A percentile compares a stretch with the other conserved stretches of the same genome.
These are phyloP conservation scores for Fusarium sororula DNA, from an alignment of 2,329 filamentous ascomycete species.

Conservation along the genomic window DNA sequence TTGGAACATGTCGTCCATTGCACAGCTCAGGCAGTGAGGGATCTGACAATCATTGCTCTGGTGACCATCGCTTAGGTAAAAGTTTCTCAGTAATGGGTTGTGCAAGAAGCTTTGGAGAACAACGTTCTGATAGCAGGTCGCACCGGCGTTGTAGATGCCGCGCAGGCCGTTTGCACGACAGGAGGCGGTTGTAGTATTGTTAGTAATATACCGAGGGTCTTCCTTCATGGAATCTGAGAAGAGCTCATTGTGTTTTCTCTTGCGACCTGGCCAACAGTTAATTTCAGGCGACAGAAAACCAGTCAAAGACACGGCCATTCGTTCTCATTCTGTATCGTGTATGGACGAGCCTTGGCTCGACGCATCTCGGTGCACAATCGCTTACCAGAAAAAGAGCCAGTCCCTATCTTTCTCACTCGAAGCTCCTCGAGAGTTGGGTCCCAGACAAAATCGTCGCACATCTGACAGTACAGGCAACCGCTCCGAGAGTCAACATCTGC, in stretches of 20 bases:
- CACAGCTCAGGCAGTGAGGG: constrained; percentile 72
- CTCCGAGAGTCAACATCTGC: constrained; percentile 80
- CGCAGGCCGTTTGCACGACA: constrained; percentile 89
- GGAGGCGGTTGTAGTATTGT: constrained; percentile 80
- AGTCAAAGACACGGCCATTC: neutral
- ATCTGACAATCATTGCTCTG: constrained; percentile 76
- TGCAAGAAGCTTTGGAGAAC: constrained; percentile 93
- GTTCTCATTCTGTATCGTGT: neutral
- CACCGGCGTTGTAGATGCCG: constrained; percentile 97
- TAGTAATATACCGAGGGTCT: constrained; percentile 78
- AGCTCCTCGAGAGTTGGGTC: constrained; percentile 83
- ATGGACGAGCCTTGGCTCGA: neutral
- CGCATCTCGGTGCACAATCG: neutral
- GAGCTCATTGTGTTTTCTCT: constrained; percentile 79
- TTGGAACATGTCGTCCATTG: constrained; percentile 78
- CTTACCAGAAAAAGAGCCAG: constrained; percentile 71
- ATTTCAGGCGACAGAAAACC: neutral
- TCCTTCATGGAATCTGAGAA: constrained; percentile 72
- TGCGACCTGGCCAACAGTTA: constrained; percentile 61
- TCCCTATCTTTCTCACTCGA: constrained; percentile 74
- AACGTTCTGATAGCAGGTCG: constrained; percentile 98
- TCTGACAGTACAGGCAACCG: constrained; percentile 80
- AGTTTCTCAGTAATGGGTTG: constrained; percentile 90
- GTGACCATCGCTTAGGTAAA: constrained; percentile 92
- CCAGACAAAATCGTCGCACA: constrained; percentile 85